Percentiles rank a stretch among this genome's conserved stretches.
Conservation (phyloP, 116 monocot species). For the Papilionanthe hybrid region DNA sequence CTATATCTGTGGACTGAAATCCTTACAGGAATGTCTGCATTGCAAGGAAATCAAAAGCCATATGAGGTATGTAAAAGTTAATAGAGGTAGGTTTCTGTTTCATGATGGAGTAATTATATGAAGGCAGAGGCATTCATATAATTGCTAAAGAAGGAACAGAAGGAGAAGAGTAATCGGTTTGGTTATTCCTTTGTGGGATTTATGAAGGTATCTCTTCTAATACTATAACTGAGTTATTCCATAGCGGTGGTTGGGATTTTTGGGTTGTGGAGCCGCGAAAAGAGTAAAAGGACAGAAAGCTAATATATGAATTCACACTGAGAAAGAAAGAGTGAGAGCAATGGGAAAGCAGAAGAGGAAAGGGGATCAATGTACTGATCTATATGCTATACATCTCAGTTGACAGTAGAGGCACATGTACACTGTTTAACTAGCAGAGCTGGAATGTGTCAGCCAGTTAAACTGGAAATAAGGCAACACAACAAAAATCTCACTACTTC, state of each 20-base stretch:
- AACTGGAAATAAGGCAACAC: background rate
- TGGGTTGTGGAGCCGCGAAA: background rate
- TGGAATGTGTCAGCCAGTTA: conserved; percentile 5
- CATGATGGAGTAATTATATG: background rate
- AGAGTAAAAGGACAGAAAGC: background rate
- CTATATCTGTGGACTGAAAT: conserved; percentile 1
- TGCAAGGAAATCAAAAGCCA: background rate
- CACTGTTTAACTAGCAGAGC: background rate
- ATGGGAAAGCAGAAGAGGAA: background rate
- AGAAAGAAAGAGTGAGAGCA: background rate
- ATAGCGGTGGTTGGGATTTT: conserved; percentile 4
- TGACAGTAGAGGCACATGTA: conserved; percentile 1
- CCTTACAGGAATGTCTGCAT: background rate
- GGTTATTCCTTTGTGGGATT: background rate
- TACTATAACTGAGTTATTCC: conserved; percentile 1
- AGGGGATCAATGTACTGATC: conserved; percentile 3
- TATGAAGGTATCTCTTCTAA: background rate
- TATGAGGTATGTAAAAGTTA: background rate
- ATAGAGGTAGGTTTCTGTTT: no score
- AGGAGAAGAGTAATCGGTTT: background rate
- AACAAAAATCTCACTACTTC: conserved; percentile 7
- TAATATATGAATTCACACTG: no score
- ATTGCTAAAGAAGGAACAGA: conserved; percentile 5
- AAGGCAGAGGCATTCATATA: background rate
- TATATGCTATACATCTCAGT: conserved; percentile 1